Evolutionary conservation across 208 protist species (phyloP).

Genomic region (Novymonas esmeraldas): DNA sequence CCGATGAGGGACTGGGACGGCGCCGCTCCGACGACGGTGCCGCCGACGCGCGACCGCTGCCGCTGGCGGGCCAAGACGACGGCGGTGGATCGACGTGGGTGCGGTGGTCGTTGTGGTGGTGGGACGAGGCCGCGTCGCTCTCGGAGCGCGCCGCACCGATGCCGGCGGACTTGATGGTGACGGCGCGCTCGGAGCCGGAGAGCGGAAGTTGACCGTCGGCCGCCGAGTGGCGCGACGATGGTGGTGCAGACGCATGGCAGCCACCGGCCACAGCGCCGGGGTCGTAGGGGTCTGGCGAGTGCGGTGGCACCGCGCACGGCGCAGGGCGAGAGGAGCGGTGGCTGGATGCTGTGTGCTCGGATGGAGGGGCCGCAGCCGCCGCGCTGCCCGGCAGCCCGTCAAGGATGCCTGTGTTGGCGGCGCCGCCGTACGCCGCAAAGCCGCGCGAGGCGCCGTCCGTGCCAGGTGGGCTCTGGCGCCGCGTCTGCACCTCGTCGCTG

Average conservation of each 20-base stretch:
- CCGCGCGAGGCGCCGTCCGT: constrained; percentile 6
- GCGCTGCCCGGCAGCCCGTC: not conserved
- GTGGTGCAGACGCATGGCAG: not conserved
- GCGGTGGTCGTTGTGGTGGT: not conserved
- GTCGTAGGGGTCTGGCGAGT: constrained; percentile 9
- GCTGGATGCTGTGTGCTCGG: not conserved
- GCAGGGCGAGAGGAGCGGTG: not conserved
- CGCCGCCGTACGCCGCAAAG: not conserved
- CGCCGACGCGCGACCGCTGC: not conserved
- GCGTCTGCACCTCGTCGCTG: constrained; percentile 31
- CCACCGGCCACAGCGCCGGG: not conserved
- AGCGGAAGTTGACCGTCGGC: not conserved
- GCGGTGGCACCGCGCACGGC: not conserved
- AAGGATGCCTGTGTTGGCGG: not conserved
- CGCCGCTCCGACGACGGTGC: not conserved
- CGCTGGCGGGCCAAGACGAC: not conserved
- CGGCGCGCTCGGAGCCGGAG: not conserved
- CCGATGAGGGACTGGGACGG: not conserved
- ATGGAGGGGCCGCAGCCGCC: not conserved
- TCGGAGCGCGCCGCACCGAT: not conserved
- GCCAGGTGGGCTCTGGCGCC: not conserved
- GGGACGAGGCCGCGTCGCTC: not conserved
- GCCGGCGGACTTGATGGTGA: not conserved
- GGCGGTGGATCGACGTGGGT: too few species aligned
- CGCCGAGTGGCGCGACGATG: constrained; percentile 4